Evolutionary conservation across 73 alveolate genomes (phyloP), one percentile per base, ranked within the genome.

Genomic region (Paramecium primaurelia): DNA sequence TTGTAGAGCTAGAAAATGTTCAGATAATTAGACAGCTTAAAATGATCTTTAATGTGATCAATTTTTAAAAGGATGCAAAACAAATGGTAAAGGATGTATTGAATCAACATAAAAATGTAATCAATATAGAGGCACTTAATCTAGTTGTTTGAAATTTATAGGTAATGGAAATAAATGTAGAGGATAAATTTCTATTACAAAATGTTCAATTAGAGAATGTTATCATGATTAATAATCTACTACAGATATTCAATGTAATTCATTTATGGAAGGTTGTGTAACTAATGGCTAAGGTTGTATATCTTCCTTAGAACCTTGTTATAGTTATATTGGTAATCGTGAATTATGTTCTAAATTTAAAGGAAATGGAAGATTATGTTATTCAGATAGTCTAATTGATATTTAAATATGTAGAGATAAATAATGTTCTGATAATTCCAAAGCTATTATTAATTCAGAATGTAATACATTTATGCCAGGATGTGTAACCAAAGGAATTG

Each of bases 401-500:
- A 11, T 42, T 22, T 20, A 71, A 4, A 4, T 42, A 2, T 80
- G 91, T 47, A 80, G 75, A 25, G 71, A 80, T 25, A 12, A 28
- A 4, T 9, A 12, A 47, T 80, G 91, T 80, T 20, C 75, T n/a
- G 91, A 80, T 47, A 44, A 34, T 22, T 3, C 47, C 6, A 47
- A 22, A 45, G 49, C 44, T 25, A 47, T 3, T 3, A 32, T 36
- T 26, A 77, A 80, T 80, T 59, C 7, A 6, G 49, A 80, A 4
- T 80, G 91, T 22, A 47, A 22, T 16, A 36, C 38, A 0, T 73
- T 73, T 40, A 12, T 73, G 34, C 59, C 59, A 73, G 87, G 87
- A 6, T 80, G 91, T 80, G 71, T 80, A 0, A 80, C 28, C n/a
- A 80, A 3, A 14, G 91, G 91, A 11, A 28, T 8, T n/a, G 91